Evolutionary conservation across 768 basidiomycete species (phyloP), one percentile per base, ranked within the genome.

Genomic region (Rhodosporidiobolus odoratus): DNA sequence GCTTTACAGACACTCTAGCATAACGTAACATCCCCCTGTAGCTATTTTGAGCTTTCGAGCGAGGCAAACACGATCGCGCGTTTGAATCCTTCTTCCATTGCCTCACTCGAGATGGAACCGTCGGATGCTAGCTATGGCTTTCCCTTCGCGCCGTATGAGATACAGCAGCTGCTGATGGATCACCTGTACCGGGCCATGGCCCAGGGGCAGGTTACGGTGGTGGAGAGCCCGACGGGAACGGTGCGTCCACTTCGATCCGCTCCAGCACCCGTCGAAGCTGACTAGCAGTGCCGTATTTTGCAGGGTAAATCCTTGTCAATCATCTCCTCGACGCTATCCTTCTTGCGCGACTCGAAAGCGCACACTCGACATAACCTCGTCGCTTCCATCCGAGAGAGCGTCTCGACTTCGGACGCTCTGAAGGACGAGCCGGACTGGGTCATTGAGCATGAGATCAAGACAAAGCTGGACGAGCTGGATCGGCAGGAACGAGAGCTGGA

Each of bases 191-290:
- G 83, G 10, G 83, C 88, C 0, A 89, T 96, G 54, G 91, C 94
- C 78, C 74, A 81, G 0, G 82, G 81, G 54, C 86, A 86, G 73
- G 85, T 96, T 25, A 85, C 91, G 2, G 88, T 97, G 58, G 84
- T 94, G 38, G 91, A 93, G 79, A 90, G 89, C 74, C 92, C 92
- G 0, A 93, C 92, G 0, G 92, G 91, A 75, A 93, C 91, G 34
- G 91, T 91, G 67, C 79, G 85, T 76, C 52, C 43, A 17, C 52
- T 30, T 16, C 37, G 23, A 27, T 60, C 32, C 17, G 13, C 48
- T 7, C 47, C 6, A 12, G 30, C 16, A 23, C 25, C 3, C 34
- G 13, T 37, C n/a, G 34, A 37, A 12, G 27, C 25, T 34, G 35
- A 43, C n/a, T n/a, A 8, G n/a, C n/a, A n/a, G n/a, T n/a, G n/a